phyloP scores from a whole-genome alignment of 2,329 filamentous ascomycete genomes.

The Calcarisporium arbuscula region DNA sequence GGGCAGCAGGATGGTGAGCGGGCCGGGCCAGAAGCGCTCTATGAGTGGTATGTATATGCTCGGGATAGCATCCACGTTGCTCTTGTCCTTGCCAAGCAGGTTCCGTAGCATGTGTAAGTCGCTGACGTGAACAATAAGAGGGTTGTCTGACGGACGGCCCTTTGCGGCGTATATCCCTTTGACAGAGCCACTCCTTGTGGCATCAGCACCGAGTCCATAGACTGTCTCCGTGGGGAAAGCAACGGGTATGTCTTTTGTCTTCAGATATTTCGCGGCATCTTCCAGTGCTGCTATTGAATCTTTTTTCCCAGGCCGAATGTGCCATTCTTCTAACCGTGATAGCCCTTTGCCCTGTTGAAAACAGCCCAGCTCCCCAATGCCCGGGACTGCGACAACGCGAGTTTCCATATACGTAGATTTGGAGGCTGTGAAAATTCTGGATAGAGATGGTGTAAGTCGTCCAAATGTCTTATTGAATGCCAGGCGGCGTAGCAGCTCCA shows the following conservation, averaged over 20 bases:
- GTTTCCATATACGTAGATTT: conserved; percentile 36
- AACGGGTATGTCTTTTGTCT: conserved; percentile 65
- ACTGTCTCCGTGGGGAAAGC: conserved; percentile 98
- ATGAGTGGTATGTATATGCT: conserved; percentile 73
- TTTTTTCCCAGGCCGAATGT: conserved; percentile 23
- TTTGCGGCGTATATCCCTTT: conserved; percentile 91
- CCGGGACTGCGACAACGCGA: conserved; percentile 29
- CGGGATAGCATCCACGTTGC: conserved; percentile 48
- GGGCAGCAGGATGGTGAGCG: conserved; percentile 82
- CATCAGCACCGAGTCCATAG: conserved; percentile 94
- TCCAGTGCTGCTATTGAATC: conserved; percentile 39
- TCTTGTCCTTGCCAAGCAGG: conserved; percentile 42
- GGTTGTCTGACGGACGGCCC: conserved; percentile 86
- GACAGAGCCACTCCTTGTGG: conserved; percentile 76
- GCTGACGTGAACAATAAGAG: conserved; percentile 85
- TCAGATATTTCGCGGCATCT: conserved; percentile 61
- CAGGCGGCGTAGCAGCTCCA: too few species aligned
- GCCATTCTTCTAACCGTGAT: conserved; percentile 36
- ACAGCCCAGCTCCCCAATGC: conserved; percentile 24
- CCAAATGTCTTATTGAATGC: background rate
- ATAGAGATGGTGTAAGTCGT: too few species aligned
- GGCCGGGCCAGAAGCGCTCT: conserved; percentile 85
- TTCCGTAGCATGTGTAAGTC: conserved; percentile 69
- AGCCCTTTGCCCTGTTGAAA: conserved; percentile 23
- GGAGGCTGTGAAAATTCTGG: too few species aligned